Base-by-base conservation (phyloP, 2,329 filamentous ascomycete genomes). In the Fusarium dlaminii region DNA sequence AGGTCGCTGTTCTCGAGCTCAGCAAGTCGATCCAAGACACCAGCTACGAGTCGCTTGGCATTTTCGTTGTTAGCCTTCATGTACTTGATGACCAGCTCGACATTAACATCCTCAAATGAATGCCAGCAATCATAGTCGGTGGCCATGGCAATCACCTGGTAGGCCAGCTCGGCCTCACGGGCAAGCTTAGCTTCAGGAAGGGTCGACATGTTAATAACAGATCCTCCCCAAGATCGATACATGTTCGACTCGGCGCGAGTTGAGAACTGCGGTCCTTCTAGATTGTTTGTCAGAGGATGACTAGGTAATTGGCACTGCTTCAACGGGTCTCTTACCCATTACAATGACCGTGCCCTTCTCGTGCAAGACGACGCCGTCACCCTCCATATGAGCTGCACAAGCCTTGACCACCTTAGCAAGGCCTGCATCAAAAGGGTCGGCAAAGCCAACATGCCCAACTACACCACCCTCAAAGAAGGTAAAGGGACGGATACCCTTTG, bases 61-160 rank as follows among this genome's bases (percentile, higher is more conserved):
- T 98, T 99, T 80, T 92, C 88, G 59, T 93, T 89, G 84, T 99
- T 99, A 75, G 94, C 93, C 81, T 93, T 92, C 96, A 99, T 99
- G 84, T 97, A 94, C 70, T 91, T 93, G 91, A 98, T 94, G 63
- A 99, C 96, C 93, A 98, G 97, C 83, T 95, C 94, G 29, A 99
- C 96, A 71, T 95, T 95, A 72, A 99, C 96, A 74, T 93, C 94
- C 66, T 91, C 93, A 55, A 89, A 89, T 27, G 89, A 91, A 81
- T 95, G 93, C 96, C 96, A 99, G 90, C 96, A 98, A 87, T 99
- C 96, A 83, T 99, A 99, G 86, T 99, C 96, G 34, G 96, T 99
- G 39, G 94, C 94, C 96, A 99, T 99, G 88, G 96, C 98, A 80
- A 99, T 97, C 90, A 98, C 97, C 86, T 97, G 95, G 84, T 98